Conservation (phyloP, 139 green algal genomes). For the Bryopsis sp. region DNA sequence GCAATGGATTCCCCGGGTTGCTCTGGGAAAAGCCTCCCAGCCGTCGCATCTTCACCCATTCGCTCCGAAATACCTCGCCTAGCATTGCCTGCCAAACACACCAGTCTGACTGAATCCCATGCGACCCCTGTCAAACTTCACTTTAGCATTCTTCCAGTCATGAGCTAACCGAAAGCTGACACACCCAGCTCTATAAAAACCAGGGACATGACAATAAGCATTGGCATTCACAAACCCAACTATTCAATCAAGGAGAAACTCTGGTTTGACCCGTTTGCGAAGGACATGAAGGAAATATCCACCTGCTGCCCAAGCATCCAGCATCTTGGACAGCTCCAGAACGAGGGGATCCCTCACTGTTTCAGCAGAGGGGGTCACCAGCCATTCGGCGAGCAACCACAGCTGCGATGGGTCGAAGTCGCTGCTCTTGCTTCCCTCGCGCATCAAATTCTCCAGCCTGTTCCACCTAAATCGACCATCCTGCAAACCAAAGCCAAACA, state of each 20-base stretch:
- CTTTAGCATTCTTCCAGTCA: no score
- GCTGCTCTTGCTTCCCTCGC: slow-evolving; percentile 61
- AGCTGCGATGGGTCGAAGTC: slow-evolving; percentile 73
- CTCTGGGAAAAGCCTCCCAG: slow-evolving; percentile 42
- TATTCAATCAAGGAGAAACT: not conserved
- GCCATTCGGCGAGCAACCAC: slow-evolving; percentile 77
- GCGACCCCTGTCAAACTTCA: no score
- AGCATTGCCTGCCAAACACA: no score
- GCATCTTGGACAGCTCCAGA: slow-evolving; percentile 54
- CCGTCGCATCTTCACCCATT: slow-evolving; percentile 27
- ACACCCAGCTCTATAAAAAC: no score
- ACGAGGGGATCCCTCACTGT: slow-evolving; percentile 45
- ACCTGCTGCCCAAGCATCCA: slow-evolving; percentile 52
- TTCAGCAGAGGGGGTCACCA: slow-evolving; percentile 42
- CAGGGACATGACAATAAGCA: slow-evolving; percentile 5
- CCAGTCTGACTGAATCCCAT: no score
- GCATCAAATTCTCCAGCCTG: slow-evolving; percentile 77
- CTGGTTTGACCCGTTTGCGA: not conserved
- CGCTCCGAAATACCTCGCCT: slow-evolving; percentile 19
- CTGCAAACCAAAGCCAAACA: no score
- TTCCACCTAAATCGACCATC: slow-evolving; percentile 61
- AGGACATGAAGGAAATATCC: slow-evolving; percentile 22
- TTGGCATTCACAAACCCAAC: not conserved
- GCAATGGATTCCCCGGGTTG: slow-evolving; percentile 39
- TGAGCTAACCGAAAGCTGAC: no score